These are phyloP conservation scores for Escovopsis sp. DNA, from an alignment of 2,329 filamentous ascomycete genomes.

Conservation along the genomic window DNA sequence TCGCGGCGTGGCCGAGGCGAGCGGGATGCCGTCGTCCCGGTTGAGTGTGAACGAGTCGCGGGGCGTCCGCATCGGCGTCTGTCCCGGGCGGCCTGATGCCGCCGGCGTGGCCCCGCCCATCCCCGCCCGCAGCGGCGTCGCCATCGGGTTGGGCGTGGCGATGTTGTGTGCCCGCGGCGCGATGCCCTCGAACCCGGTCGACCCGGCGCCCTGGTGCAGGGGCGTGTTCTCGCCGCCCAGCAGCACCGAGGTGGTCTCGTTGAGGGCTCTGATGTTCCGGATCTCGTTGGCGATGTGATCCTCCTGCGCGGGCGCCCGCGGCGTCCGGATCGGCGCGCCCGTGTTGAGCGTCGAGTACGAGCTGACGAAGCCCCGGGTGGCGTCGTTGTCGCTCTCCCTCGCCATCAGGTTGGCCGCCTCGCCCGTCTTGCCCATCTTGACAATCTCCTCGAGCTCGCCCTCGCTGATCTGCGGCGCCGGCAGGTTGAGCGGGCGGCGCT, in stretches of 20 bases:
- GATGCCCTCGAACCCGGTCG: slow-evolving; percentile 78
- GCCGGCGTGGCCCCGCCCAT: slow-evolving; percentile 50
- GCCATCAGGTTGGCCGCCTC: slow-evolving; percentile 69
- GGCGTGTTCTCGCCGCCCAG: slow-evolving; percentile 90
- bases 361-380: slow-evolving; percentile 72
- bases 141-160: slow-evolving; percentile 89
- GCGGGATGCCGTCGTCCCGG: slow-evolving; percentile 48
- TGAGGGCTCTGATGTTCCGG: slow-evolving; percentile 79
- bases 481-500: slow-evolving; percentile 67
- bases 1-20: slow-evolving; percentile 59
- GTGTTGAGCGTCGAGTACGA: slow-evolving; percentile 74
- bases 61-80: slow-evolving; percentile 77
- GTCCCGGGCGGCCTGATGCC: slow-evolving; percentile 41
- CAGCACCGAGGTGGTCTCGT: slow-evolving; percentile 84
- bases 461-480: slow-evolving; percentile 88
- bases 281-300: slow-evolving; percentile 96
- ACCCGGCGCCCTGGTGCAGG: slow-evolving; percentile 64
- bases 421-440: slow-evolving; percentile 95
- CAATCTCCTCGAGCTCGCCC: slow-evolving; percentile 86
- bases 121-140: slow-evolving; percentile 64
- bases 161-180: slow-evolving; percentile 67
- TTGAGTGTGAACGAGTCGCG: slow-evolving; percentile 82
- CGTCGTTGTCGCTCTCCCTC: slow-evolving; percentile 65
- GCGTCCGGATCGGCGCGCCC: slow-evolving; percentile 79
- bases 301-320: slow-evolving; percentile 79